phyloP scores from a whole-genome alignment of 1,284 basidiomycete genomes.

The Melampsora americana region DNA sequence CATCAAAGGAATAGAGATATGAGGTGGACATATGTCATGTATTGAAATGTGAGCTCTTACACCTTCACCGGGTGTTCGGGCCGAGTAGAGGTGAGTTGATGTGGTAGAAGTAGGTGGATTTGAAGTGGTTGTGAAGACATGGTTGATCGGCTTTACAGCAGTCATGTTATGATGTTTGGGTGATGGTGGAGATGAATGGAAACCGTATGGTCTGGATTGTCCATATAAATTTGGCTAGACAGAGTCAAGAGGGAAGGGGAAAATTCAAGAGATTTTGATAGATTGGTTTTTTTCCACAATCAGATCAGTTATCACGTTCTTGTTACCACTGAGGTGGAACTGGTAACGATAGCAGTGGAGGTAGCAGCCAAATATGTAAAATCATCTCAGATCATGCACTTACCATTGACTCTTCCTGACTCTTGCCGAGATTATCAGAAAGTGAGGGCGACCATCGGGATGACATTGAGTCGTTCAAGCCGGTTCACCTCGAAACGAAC shows the following conservation, averaged over 20 bases:
- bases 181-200: not conserved
- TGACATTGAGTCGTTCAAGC: no score
- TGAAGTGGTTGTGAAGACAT: not conserved
- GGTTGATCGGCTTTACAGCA: not conserved
- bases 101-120: not conserved
- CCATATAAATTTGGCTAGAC: not conserved
- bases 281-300: no score
- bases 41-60: conserved; percentile 5
- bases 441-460: no score
- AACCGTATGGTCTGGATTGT: not conserved
- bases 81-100: conserved; percentile 8
- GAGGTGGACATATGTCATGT: not conserved
- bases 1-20: not conserved
- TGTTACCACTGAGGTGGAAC: no score
- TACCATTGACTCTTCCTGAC: no score
- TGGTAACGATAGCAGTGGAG: no score
- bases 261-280: no score
- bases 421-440: no score
- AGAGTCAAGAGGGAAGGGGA: not conserved
- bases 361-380: no score
- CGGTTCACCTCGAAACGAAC: no score
- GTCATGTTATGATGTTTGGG: not conserved
- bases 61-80: conserved; percentile 35
- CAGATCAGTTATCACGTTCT: no score
- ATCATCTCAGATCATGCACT: no score